Percentiles rank a stretch among this genome's conserved stretches.
Evolutionary conservation across 2,329 filamentous ascomycete genomes (phyloP).

Genomic region (Apiospora malaysiana): DNA sequence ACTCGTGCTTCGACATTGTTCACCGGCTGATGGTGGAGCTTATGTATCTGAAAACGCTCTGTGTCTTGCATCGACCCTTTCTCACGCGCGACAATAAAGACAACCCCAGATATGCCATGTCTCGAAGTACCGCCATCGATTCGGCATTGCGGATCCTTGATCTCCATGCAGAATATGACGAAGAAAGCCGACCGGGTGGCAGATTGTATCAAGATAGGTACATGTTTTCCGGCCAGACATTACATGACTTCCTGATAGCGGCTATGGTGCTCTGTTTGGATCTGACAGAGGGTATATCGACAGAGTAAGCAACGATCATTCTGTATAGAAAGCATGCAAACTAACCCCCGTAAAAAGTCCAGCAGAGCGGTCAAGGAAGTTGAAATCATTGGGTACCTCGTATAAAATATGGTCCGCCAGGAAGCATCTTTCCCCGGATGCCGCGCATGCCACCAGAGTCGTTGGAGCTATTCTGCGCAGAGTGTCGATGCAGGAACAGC

Average conservation of each 20-base stretch:
- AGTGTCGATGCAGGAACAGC: constrained; percentile 40
- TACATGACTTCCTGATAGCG: constrained; percentile 64
- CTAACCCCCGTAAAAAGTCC: constrained; percentile 31
- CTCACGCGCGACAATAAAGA: constrained; percentile 46
- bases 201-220: constrained; percentile 58
- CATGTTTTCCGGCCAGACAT: constrained; percentile 58
- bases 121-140: constrained; percentile 48
- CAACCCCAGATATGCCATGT: constrained; percentile 45
- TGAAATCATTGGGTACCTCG: constrained; percentile 46
- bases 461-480: constrained; percentile 50
- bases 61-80: constrained; percentile 56
- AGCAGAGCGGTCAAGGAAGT: constrained; percentile 42
- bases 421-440: constrained; percentile 46
- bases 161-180: constrained; percentile 54
- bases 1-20: constrained; percentile 52
- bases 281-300: constrained; percentile 46
- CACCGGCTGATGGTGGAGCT: constrained; percentile 55
- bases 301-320: constrained; percentile 39
- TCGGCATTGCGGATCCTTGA: constrained; percentile 51
- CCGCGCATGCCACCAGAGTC: constrained; percentile 49
- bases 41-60: constrained; percentile 54
- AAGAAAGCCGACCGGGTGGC: constrained; percentile 54
- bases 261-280: constrained; percentile 65
- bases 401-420: constrained; percentile 50
- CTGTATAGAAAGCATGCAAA: background rate